Percentiles rank a stretch among this genome's conserved stretches.
These are phyloP conservation scores for Myriangium duriaei DNA, from an alignment of 2,329 filamentous ascomycete species.

Conservation along the genomic window DNA sequence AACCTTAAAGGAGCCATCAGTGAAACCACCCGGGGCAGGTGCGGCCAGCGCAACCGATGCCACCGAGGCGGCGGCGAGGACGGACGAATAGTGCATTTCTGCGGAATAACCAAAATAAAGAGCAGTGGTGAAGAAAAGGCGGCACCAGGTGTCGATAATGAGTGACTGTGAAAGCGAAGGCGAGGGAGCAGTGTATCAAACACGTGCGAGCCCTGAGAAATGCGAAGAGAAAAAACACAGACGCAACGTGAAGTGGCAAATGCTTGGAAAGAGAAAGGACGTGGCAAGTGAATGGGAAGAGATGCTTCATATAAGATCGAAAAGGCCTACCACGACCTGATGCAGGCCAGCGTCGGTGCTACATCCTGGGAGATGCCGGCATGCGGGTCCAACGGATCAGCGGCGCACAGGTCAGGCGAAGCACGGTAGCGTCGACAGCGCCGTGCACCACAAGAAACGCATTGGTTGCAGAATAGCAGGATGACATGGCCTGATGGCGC, in stretches of 20 bases:
- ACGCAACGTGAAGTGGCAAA: not conserved
- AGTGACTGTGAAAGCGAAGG: conserved; percentile 5
- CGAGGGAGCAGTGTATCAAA: conserved; percentile 9
- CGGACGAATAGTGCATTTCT: conserved; percentile 9
- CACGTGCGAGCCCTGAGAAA: conserved; percentile 4
- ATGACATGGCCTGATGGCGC: too few relatives aligned
- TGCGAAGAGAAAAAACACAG: conserved; percentile 1
- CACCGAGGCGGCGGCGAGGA: conserved; percentile 37
- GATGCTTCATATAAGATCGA: not conserved
- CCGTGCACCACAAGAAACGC: not conserved
- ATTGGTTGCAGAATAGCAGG: too few relatives aligned
- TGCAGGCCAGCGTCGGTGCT: not conserved
- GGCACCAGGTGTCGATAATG: conserved; percentile 1
- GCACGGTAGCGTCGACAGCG: not conserved
- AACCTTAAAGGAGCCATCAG: conserved; percentile 50
- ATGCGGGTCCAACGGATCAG: not conserved
- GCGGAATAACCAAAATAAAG: conserved; percentile 1
- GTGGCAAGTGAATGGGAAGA: not conserved
- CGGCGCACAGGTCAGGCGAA: not conserved
- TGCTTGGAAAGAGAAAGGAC: not conserved
- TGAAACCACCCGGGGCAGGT: conserved; percentile 24
- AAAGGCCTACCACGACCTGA: too few relatives aligned
- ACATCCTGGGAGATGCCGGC: not conserved
- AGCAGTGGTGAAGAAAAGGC: not conserved
- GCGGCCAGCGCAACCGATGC: conserved; percentile 36